Conservation (phyloP, 2,329 filamentous ascomycete species). For the Fusarium subtropicale region DNA sequence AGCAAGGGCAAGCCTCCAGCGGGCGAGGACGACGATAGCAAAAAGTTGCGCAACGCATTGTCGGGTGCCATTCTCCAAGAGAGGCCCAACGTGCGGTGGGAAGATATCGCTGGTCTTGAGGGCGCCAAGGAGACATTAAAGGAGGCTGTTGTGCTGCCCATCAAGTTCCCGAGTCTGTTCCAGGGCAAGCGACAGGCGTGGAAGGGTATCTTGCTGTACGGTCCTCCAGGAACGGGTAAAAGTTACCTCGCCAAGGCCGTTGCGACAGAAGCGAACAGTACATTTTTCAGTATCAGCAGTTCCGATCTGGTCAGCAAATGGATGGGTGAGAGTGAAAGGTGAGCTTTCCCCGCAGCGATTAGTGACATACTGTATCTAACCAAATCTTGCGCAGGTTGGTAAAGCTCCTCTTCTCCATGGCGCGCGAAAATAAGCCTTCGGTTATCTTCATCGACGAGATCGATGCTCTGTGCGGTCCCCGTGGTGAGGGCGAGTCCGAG, state of each 20-base stretch:
- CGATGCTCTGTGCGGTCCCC: constrained; percentile 92
- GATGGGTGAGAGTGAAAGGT: constrained; percentile 99
- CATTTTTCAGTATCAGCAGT: constrained; percentile 98
- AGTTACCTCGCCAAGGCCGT: constrained; percentile 97
- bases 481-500: constrained; percentile 95
- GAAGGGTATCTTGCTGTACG: constrained; percentile 97
- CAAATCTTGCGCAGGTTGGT: constrained; percentile 73
- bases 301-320: constrained; percentile 98
- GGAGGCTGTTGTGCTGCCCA: constrained; percentile 96
- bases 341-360: constrained; percentile 39
- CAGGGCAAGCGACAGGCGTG: constrained; percentile 96
- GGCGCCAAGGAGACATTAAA: constrained; percentile 96
- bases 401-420: constrained; percentile 97
- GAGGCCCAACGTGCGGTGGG: constrained; percentile 96
- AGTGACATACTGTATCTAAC: constrained; percentile 37
- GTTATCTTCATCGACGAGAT: constrained; percentile 99
- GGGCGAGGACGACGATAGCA: constrained; percentile 84
- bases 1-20: constrained; percentile 69
- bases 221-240: constrained; percentile 96
- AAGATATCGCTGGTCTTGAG: constrained; percentile 96
- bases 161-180: constrained; percentile 98
- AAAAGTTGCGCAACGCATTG: constrained; percentile 92
- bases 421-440: constrained; percentile 95
- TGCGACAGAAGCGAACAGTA: constrained; percentile 97
- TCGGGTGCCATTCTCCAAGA: constrained; percentile 94